These are phyloP conservation scores for Cordyceps cateniannulata DNA, from an alignment of 2,329 filamentous ascomycete genomes.

Conservation along the genomic window DNA sequence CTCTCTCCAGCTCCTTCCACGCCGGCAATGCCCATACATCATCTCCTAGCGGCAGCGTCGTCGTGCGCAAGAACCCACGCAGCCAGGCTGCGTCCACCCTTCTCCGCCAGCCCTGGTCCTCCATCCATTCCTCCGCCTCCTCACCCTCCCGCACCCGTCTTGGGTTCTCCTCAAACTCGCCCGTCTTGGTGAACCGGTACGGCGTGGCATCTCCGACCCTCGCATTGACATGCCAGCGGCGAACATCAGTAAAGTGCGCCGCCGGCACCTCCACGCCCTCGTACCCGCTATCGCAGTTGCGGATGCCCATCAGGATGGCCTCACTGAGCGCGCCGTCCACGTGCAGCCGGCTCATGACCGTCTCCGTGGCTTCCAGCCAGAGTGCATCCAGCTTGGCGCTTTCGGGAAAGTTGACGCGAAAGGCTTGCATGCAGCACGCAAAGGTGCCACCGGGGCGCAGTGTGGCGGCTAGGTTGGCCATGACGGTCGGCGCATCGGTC, in stretches of 20 bases:
- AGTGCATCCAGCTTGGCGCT: neutral
- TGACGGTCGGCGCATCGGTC: conserved; percentile 1
- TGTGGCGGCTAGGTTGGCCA: conserved; percentile 5
- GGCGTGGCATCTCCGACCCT: neutral
- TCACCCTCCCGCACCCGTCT: neutral
- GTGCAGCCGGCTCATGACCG: conserved; percentile 1
- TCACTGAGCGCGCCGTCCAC: neutral
- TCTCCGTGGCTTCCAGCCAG: conserved; percentile 3
- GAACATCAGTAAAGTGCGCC: conserved; percentile 3
- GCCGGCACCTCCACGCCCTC: conserved; percentile 8
- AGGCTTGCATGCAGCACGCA: conserved; percentile 9
- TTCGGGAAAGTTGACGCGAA: conserved; percentile 9
- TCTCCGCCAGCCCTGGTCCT: conserved; percentile 1
- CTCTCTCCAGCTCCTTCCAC: conserved; percentile 4
- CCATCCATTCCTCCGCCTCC: neutral
- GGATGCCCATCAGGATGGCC: conserved; percentile 1
- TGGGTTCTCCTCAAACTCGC: conserved; percentile 4
- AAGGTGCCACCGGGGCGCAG: conserved; percentile 3
- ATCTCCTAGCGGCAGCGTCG: conserved; percentile 1
- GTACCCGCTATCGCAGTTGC: conserved; percentile 4
- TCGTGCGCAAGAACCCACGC: conserved; percentile 3
- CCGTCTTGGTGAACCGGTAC: neutral
- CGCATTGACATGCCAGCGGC: neutral
- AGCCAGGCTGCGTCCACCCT: conserved; percentile 6
- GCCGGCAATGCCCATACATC: neutral